Base-by-base conservation (phyloP, 1,139 yeast species). In the Kodamaea suecica region DNA sequence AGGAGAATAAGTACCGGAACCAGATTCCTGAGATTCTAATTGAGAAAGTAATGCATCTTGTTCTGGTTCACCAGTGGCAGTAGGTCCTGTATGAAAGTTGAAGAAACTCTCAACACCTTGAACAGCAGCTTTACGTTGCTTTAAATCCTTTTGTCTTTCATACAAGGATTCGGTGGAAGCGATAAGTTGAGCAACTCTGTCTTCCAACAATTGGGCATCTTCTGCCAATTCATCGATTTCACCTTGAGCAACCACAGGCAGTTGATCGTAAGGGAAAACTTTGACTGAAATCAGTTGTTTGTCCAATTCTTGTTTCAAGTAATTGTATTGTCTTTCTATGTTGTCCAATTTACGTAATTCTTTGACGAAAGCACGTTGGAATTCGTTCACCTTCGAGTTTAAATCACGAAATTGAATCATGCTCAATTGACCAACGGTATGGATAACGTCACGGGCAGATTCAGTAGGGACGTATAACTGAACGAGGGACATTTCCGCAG, bases 401-500 rank as follows among this genome's bases (percentile, higher is more conserved):
- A 80, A 66, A 54, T 84, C 94, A 42, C 85, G 66, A 48, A 84
- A 80, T 60, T 83, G 86, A 31, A 83, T 65, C 38, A 75, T 58
- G 34, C 83, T 80, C 47, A 80, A 59, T 33, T 76, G 76, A 8
- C 92, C 92, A 30, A 84, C 61, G 17, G 78, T 66, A 51, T 80
- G 76, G 30, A 81, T 72, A 10, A 81, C 69, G 39, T 80, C 86
- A 47, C 92, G 65, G 2, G 84, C 65, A 16, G 78, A 74, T 57
- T 84, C 94, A 17, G 80, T 67, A 2, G 90, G 88, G 35, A 83
- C 78, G 52, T 81, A 83, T 48, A 84, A 60, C 53, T 83, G 86
- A 29, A 82, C 76, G 57, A 81, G 73, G 15, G 86, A 76, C 92
- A 83, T 83, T 49, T 79, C 84, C 75, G 92, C 92, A 34, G 92